These are phyloP conservation scores for Aspergillus heteromorphus DNA, from an alignment of 495 filamentous ascomycete species.

Conservation along the genomic window DNA sequence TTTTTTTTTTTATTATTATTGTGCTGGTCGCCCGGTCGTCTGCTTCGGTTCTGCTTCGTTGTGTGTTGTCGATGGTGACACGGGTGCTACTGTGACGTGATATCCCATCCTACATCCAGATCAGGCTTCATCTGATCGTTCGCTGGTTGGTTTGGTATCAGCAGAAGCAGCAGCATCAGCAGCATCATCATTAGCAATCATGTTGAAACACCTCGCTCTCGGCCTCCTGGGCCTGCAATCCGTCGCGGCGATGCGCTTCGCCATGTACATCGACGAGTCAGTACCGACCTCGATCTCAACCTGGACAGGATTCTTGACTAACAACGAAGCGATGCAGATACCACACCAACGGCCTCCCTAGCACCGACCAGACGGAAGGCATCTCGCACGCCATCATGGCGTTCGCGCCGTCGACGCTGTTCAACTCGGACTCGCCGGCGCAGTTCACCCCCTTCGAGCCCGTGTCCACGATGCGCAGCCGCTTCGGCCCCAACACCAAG, in stretches of 20 bases:
- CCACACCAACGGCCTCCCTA: slow-evolving; percentile 26
- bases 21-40: too few species aligned
- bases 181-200: too few species aligned
- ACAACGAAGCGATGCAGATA: slow-evolving; percentile 26
- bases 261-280: slow-evolving; percentile 40
- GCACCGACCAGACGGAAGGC: slow-evolving; percentile 19
- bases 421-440: slow-evolving; percentile 48
- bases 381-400: slow-evolving; percentile 59
- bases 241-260: slow-evolving; percentile 26
- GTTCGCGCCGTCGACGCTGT: slow-evolving; percentile 57
- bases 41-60: too few species aligned
- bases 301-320: neutral
- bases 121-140: too few species aligned
- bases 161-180: too few species aligned
- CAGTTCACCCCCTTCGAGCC: slow-evolving; percentile 56
- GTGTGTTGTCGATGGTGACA: neutral
- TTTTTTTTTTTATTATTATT: too few species aligned
- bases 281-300: slow-evolving; percentile 5
- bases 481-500: slow-evolving; percentile 55
- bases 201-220: slow-evolving; percentile 27
- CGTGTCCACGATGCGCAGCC: slow-evolving; percentile 49
- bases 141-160: too few species aligned
- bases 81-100: too few species aligned
- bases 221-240: slow-evolving; percentile 31
- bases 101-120: too few species aligned